phyloP scores from a whole-genome alignment of 768 basidiomycete genomes.

The Xanthoconium stramineum region DNA sequence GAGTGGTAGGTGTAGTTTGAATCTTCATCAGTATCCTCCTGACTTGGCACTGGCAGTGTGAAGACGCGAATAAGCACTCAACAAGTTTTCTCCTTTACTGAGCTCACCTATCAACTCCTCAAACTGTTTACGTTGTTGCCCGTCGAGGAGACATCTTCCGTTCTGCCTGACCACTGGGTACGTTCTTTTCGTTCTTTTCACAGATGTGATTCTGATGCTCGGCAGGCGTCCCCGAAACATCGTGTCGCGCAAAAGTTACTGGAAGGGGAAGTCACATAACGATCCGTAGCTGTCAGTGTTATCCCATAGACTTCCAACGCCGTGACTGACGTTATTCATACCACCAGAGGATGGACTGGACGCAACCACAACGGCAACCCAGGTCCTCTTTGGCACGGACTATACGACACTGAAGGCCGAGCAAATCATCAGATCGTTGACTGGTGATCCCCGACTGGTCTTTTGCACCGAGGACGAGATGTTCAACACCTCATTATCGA shows the following conservation, averaged over 20 bases:
- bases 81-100: constrained; percentile 97
- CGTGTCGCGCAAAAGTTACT: constrained; percentile 50
- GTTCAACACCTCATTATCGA: constrained; percentile 50
- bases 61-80: constrained; percentile 73
- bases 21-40: not conserved
- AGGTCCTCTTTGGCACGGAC: constrained; percentile 42
- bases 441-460: constrained; percentile 63
- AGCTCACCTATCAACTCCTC: constrained; percentile 95
- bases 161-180: constrained; percentile 62
- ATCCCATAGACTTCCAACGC: not conserved
- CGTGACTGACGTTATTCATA: constrained; percentile 1
- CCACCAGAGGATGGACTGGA: constrained; percentile 37
- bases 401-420: constrained; percentile 45
- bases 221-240: constrained; percentile 31
- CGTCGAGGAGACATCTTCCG: constrained; percentile 48
- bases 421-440: constrained; percentile 59
- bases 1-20: constrained; percentile 69
- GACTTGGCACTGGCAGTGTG: constrained; percentile 50
- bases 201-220: not conserved
- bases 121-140: constrained; percentile 80
- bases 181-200: not conserved
- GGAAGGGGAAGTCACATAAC: constrained; percentile 58
- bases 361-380: constrained; percentile 42
- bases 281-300: constrained; percentile 51
- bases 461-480: constrained; percentile 50